Base-by-base conservation (phyloP, 2,329 filamentous ascomycete species). In the Ophiocordyceps camponoti-floridani region DNA sequence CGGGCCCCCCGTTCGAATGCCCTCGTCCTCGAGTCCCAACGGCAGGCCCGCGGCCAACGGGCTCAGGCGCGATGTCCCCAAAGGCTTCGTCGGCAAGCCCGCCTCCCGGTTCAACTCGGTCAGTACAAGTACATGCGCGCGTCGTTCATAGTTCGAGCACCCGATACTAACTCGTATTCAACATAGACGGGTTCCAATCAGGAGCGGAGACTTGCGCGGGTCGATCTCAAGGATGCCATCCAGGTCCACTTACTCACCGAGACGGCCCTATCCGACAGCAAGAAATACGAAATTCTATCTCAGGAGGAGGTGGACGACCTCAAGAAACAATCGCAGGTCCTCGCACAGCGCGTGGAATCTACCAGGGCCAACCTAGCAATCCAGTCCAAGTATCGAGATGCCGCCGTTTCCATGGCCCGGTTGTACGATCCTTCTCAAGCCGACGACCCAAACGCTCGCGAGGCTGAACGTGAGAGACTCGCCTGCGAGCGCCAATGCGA, bases 371-470 rank as follows among this genome's bases (percentile, higher is more conserved):
- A 89, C 62, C 71, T 98, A 35, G 79, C 80, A 30, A 78, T 96
- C 41, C 91, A 98, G 61, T 83, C 79, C 45, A 98, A 96, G 66
- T 86, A 95, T 54, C 83, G 87, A 53, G 89, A 96, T 70, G 91
- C 91, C 1, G 86, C 91, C 11, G 75, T 82, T 50, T 94, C 87
- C 38, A 79, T 98, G 62, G 80, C 81, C 47, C 80, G 82, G 53
- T 69, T 98, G 28, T 86, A 93, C 57, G 75, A 75, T 9, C 71
- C 77, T n/a, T 70, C 72, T 68, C 56, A 68, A 63, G 43, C 62
- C 54, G 60, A 69, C 54, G 58, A 68, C 47, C 53, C 72, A 58
- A 65, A 70, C 55, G 60, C 70, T 61, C 58, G 71, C 59, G 61
- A 79, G 54, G 81, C 83, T 8, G 83, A 89, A 49, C 75, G 77